These are phyloP conservation scores for Chrysoporthe deuterocubensis DNA, from an alignment of 2,329 filamentous ascomycete species.

Conservation along the genomic window DNA sequence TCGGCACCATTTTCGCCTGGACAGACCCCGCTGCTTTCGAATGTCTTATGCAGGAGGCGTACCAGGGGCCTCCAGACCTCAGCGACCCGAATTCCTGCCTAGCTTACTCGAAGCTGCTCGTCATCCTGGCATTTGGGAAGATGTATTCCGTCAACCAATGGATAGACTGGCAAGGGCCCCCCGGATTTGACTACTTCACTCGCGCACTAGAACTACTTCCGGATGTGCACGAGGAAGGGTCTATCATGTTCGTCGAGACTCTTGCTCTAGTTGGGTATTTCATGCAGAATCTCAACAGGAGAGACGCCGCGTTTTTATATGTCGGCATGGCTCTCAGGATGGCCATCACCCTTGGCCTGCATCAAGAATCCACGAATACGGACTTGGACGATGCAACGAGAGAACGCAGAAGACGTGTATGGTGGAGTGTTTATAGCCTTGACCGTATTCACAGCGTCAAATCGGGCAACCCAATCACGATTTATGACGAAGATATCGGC, in stretches of 20 bases:
- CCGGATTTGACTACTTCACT: constrained; percentile 59
- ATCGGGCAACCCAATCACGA: constrained; percentile 58
- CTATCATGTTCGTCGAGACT: constrained; percentile 58
- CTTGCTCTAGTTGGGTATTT: constrained; percentile 59
- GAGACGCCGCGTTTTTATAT: constrained; percentile 59
- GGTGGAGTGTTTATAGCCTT: constrained; percentile 62
- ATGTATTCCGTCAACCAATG: constrained; percentile 62
- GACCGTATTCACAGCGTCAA: constrained; percentile 58
- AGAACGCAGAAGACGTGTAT: constrained; percentile 56
- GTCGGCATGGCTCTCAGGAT: constrained; percentile 59
- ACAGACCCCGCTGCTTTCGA: constrained; percentile 53
- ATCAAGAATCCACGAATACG: constrained; percentile 50
- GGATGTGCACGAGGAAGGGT: constrained; percentile 59
- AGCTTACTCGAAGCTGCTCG: constrained; percentile 53
- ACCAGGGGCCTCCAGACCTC: constrained; percentile 46
- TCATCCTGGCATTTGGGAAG: constrained; percentile 59
- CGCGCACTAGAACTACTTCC: constrained; percentile 56
- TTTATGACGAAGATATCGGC: constrained; percentile 58
- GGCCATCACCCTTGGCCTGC: constrained; percentile 60
- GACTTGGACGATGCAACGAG: constrained; percentile 44
- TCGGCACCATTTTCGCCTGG: constrained; percentile 61
- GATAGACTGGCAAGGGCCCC: constrained; percentile 55
- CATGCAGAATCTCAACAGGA: constrained; percentile 59
- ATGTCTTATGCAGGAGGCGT: constrained; percentile 47
- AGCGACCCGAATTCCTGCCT: constrained; percentile 52